Evolutionary conservation across 78 protist genomes (phyloP).

Genomic region (Cyanophora paradoxa): DNA sequence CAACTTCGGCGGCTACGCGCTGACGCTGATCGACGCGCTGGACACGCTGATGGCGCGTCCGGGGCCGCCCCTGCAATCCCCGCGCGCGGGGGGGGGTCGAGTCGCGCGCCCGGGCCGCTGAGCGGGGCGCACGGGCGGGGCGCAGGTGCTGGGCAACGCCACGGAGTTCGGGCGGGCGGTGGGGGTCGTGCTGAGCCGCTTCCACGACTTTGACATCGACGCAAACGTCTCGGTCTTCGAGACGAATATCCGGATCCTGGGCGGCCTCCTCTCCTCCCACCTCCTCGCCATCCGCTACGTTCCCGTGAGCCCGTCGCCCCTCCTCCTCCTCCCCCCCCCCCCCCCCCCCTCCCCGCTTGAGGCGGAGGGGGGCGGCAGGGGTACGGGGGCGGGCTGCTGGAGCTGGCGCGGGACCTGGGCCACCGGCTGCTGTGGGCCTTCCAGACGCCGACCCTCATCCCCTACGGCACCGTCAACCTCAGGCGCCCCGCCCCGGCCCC

Average conservation of each 20-base stretch:
- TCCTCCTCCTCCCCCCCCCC: too few relatives aligned
- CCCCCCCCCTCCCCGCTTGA: too few relatives aligned
- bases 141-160: not conserved
- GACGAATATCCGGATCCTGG: conserved; percentile 76
- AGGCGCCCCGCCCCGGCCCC: too few relatives aligned
- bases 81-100: too few relatives aligned
- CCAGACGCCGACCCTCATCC: conserved; percentile 83
- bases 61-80: too few relatives aligned
- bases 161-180: not conserved
- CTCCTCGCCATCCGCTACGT: conserved; percentile 16
- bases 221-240: conserved; percentile 81
- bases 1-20: not conserved
- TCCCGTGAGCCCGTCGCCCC: too few relatives aligned
- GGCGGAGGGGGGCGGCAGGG: too few relatives aligned
- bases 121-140: too few relatives aligned
- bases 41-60: conserved; percentile 13
- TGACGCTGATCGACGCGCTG: conserved; percentile 13
- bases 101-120: too few relatives aligned
- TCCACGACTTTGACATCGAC: conserved; percentile 39
- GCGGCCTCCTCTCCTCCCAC: conserved; percentile 69
- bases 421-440: conserved; percentile 78
- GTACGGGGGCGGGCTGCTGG: conserved; percentile 50
- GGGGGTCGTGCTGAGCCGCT: not conserved
- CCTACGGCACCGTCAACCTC: too few relatives aligned
- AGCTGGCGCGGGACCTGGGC: conserved; percentile 70